A percentile compares a stretch with the other conserved stretches of the same genome.
Evolutionary conservation across 257 asterid species (phyloP).

Genomic region (Osmanthus fragrans): DNA sequence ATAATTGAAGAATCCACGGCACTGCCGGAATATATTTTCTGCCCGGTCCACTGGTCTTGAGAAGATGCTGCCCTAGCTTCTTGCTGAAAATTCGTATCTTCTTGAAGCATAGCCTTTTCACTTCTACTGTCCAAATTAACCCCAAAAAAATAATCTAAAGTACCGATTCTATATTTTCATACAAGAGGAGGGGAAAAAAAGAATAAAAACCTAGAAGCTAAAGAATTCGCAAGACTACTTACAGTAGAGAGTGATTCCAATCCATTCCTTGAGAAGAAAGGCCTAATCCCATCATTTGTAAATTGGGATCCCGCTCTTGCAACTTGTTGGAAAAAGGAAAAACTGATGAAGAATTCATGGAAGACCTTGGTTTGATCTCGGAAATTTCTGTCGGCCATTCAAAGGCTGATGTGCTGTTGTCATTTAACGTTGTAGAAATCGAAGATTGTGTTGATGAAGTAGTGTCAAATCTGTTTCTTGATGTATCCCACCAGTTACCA

Average conservation of each 20-base stretch:
- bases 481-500: constrained; percentile 81
- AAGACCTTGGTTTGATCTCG: constrained; percentile 51
- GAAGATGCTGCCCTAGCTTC: constrained; percentile 25
- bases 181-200: not conserved
- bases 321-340: constrained; percentile 24
- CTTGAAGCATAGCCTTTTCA: constrained; percentile 46
- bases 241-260: constrained; percentile 70
- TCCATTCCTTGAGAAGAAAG: constrained; percentile 67
- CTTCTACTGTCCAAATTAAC: constrained; percentile 33
- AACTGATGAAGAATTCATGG: constrained; percentile 42
- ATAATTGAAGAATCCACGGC: constrained; percentile 20
- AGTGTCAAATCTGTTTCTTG: constrained; percentile 50
- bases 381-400: constrained; percentile 69
- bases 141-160: not conserved
- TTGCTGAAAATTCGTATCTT: constrained; percentile 38
- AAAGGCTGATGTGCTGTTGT: constrained; percentile 36
- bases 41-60: constrained; percentile 37
- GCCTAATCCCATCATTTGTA: constrained; percentile 77
- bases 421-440: constrained; percentile 45
- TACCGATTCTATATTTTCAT: not conserved
- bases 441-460: constrained; percentile 40
- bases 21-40: not conserved
- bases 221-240: constrained; percentile 20
- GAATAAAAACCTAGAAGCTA: not conserved
- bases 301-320: constrained; percentile 42